Evolutionary conservation across 2,329 filamentous ascomycete species (phyloP).

Genomic region (Fusarium sublunatum): DNA sequence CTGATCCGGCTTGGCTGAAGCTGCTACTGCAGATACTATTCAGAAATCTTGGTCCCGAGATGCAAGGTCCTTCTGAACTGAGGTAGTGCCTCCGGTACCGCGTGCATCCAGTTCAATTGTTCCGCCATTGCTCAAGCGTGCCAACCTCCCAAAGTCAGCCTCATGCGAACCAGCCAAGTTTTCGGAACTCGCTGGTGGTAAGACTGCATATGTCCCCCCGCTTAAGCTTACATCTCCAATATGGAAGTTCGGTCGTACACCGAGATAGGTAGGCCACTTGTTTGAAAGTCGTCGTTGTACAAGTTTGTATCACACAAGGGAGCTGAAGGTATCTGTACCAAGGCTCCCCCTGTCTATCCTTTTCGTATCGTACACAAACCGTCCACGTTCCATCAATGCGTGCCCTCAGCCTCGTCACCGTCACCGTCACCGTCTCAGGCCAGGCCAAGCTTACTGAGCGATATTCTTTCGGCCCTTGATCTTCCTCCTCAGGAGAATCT

Average conservation of each 20-base stretch:
- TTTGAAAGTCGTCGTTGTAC: slow-evolving; percentile 34
- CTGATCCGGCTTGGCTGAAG: slow-evolving; percentile 19
- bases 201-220: slow-evolving; percentile 10
- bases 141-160: slow-evolving; percentile 1
- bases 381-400: slow-evolving; percentile 8
- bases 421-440: background rate
- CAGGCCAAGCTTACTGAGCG: slow-evolving; percentile 32
- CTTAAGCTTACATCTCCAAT: slow-evolving; percentile 10
- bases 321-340: slow-evolving; percentile 4
- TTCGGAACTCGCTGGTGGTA: slow-evolving; percentile 13
- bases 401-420: slow-evolving; percentile 9
- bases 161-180: background rate
- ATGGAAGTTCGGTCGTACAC: slow-evolving; percentile 16
- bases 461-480: slow-evolving; percentile 62
- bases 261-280: slow-evolving; percentile 1
- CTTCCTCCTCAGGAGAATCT: slow-evolving; percentile 63
- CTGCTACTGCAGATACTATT: slow-evolving; percentile 17
- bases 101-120: slow-evolving; percentile 11
- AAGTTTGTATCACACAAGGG: slow-evolving; percentile 36
- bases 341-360: slow-evolving; percentile 24
- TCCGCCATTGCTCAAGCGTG: background rate
- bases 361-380: slow-evolving; percentile 42
- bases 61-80: slow-evolving; percentile 19
- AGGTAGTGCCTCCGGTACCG: slow-evolving; percentile 23
- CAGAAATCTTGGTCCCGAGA: slow-evolving; percentile 4